Evolutionary conservation across 2,329 filamentous ascomycete species (phyloP), one percentile per base, ranked within the genome.

Genomic region (Claviceps citrina): DNA sequence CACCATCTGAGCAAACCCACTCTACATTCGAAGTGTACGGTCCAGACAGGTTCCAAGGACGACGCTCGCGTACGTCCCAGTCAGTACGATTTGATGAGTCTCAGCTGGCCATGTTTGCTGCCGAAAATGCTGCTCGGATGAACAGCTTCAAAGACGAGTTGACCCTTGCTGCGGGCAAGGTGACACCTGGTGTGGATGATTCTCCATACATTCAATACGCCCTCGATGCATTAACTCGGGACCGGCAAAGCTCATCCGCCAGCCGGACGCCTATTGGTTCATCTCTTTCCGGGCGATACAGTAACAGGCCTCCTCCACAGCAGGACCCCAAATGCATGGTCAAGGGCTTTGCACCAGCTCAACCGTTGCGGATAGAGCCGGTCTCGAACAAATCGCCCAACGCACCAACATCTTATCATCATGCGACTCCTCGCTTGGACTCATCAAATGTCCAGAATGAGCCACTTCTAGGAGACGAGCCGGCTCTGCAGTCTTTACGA

Each of bases 171-270:
- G 69, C 60, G 28, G 63, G 66, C 43, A 66, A 66, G 31, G 66
- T 76, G 41, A 89, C 84, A 0, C 86, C 86, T 0, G 84, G 80
- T 8, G 66, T 85, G 30, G 86, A 94, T 52, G 82, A 93, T 53
- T 81, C 78, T 7, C 86, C 85, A 0, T 93, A 87, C 58, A 84
- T 95, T 46, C 81, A 81, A 47, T 93, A 91, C 57, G 87, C 89
- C 31, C 76, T 96, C 46, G 83, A 93, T 47, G 84, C 89, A 46
- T 65, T 96, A 49, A 93, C 85, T 5, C 70, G 81, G 36, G 75
- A 82, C 51, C 78, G 78, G 42, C 76, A 83, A 44, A 67, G 76
- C 5, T 61, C 66, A 42, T 68, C 70, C 8, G 64, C 69, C 41
- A 63, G 67, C 40, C 62, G 71, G 48, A 7, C 20, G 15, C 22